Base-by-base conservation (phyloP, 495 filamentous ascomycete genomes). In the Chaetomium tenue region DNA sequence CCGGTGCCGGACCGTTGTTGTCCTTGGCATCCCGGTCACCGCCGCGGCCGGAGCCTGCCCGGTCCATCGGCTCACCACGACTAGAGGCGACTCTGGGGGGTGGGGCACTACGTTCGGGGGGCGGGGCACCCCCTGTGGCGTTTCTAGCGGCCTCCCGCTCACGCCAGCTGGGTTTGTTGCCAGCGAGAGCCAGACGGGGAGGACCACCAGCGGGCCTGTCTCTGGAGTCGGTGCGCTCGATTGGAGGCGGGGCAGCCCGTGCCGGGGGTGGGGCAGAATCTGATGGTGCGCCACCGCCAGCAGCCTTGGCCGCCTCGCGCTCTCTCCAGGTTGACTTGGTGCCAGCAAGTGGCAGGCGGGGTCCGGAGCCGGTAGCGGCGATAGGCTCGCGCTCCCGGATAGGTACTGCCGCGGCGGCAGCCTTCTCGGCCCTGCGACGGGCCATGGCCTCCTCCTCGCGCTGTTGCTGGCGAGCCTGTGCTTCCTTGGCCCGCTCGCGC, bases 121-220 rank as follows among this genome's bases (percentile, higher is more conserved):
- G 63, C 40, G 67, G 63, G 18, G 63, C 39, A 22, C 51, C 57
- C 5, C 64, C 58, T 40, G 60, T 65, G 37, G 67, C 69, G 44
- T 61, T 74, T 60, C 84, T 91, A 66, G 86, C 86, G 52, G 89
- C 89, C 75, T 90, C 80, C 51, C 91, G 85, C n/a, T 97, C 92
- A 77, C 92, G 88, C 92, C 92, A 97, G 70, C 82, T 86, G 40
- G 85, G 78, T 75, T 86, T 87, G 71, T 64, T 68, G 51, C 86
- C 87, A 58, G 83, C 80, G 61, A 96, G 81, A 63, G 82, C 80
- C 72, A 95, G 82, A 65, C 85, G 86, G 23, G 91, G 90, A 57
- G 89, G 85, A 23, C 81, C 84, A 40, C 71, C 60, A 12, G 61
- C 40, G 65, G 82, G 77, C 48, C 83, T 78, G 61, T 87, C 87